phyloP scores from a whole-genome alignment of 345 rosid genomes.

The Eucalyptus erythrocorys region DNA sequence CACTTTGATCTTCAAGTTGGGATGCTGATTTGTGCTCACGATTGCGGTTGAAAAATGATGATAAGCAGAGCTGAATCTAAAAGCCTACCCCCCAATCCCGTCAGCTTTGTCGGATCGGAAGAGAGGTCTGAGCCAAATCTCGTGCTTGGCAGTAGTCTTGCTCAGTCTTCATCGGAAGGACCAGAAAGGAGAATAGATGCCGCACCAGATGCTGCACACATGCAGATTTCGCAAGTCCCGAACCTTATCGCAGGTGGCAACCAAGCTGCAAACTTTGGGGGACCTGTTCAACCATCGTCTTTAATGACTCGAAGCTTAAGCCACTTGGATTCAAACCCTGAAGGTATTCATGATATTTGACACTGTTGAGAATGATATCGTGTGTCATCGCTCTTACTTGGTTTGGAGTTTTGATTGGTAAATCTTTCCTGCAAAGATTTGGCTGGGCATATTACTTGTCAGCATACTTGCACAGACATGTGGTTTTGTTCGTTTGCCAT shows the following conservation, averaged over 20 bases:
- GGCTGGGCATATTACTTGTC: background rate
- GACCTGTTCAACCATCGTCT: background rate
- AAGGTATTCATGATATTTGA: background rate
- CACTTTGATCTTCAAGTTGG: background rate
- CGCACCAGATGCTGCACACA: background rate
- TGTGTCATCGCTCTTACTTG: background rate
- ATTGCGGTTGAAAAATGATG: background rate
- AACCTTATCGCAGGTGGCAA: background rate
- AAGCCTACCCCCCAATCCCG: background rate
- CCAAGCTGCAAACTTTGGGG: background rate
- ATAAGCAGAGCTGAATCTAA: background rate
- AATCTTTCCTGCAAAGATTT: background rate
- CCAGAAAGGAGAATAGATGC: background rate
- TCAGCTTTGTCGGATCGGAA: background rate
- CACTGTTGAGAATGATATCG: background rate
- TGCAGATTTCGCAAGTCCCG: background rate
- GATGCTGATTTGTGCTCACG: background rate
- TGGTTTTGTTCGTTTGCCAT: background rate
- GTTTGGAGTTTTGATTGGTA: background rate
- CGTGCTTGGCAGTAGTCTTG: background rate
- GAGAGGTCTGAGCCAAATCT: background rate
- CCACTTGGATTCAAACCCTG: background rate
- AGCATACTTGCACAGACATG: background rate
- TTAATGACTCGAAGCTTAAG: background rate
- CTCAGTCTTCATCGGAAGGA: background rate